These are phyloP conservation scores for Akebia trifoliata DNA, from an alignment of 164 flowering plant species.

Conservation along the genomic window DNA sequence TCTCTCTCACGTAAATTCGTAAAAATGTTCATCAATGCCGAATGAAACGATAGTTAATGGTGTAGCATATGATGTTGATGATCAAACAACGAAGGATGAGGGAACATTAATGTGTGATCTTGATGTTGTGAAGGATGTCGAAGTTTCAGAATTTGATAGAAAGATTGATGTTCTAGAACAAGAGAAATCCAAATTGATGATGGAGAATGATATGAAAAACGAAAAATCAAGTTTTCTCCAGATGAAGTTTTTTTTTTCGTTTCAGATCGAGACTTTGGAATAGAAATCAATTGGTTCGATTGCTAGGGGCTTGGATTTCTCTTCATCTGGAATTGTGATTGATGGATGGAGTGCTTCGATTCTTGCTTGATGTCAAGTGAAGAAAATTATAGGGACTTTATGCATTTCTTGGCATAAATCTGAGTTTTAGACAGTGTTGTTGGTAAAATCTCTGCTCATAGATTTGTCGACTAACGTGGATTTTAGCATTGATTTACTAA, in stretches of 20 bases:
- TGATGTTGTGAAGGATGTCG: constrained; percentile 16
- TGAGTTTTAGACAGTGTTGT: constrained; percentile 34
- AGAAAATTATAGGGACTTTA: constrained; percentile 48
- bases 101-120: constrained; percentile 17
- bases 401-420: constrained; percentile 68
- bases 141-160: constrained; percentile 22
- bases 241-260: constrained; percentile 56
- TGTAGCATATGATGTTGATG: constrained; percentile 18
- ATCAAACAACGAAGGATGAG: constrained; percentile 25
- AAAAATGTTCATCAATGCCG: constrained; percentile 37
- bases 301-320: constrained; percentile 42
- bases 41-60: constrained; percentile 37
- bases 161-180: constrained; percentile 38
- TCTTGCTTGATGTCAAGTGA: constrained; percentile 51
- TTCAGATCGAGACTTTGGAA: constrained; percentile 57
- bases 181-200: constrained; percentile 29
- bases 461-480: constrained; percentile 37
- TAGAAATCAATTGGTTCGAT: constrained; percentile 28
- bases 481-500: constrained; percentile 19
- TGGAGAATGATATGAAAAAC: constrained; percentile 25
- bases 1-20: too few species aligned
- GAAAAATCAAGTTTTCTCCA: constrained; percentile 38
- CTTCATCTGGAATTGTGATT: constrained; percentile 70
- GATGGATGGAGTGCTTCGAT: constrained; percentile 79
- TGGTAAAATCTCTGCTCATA: constrained; percentile 41